phyloP scores from a whole-genome alignment of 805 yeast genomes.

The Suhomyces kilbournensis region DNA sequence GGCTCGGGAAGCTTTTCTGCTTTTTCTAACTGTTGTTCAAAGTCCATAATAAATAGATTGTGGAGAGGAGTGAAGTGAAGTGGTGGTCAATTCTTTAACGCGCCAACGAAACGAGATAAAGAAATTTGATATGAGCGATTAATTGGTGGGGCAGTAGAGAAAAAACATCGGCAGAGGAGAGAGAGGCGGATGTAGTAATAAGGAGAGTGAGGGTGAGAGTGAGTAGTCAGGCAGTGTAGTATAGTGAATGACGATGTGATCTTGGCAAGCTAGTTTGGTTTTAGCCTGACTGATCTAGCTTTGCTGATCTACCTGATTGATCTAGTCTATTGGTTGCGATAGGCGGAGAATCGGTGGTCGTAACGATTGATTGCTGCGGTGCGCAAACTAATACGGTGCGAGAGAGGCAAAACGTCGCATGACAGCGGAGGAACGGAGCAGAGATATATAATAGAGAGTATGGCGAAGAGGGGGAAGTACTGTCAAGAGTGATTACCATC shows the following conservation, averaged over 20 bases:
- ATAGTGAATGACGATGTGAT: background rate
- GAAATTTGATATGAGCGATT: background rate
- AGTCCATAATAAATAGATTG: conserved; percentile 36
- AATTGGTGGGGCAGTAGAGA: background rate
- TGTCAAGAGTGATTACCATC: background rate
- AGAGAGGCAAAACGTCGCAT: background rate
- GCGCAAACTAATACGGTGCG: background rate
- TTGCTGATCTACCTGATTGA: background rate
- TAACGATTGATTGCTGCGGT: background rate
- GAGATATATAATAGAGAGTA: background rate
- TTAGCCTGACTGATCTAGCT: background rate
- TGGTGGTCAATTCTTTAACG: background rate
- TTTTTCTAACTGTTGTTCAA: conserved; percentile 51
- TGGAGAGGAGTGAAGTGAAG: background rate
- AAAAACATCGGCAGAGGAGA: background rate
- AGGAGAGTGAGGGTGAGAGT: background rate
- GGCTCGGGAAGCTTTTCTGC: conserved; percentile 48
- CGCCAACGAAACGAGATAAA: background rate
- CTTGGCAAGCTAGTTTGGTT: background rate
- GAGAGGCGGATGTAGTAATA: background rate
- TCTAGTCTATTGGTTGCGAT: background rate
- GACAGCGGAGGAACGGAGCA: background rate
- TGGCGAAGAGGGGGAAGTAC: background rate
- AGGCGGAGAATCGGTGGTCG: background rate
- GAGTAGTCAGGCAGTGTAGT: background rate